Conservation (phyloP, 208 protist species). For the Wallacemonas sp. region DNA sequence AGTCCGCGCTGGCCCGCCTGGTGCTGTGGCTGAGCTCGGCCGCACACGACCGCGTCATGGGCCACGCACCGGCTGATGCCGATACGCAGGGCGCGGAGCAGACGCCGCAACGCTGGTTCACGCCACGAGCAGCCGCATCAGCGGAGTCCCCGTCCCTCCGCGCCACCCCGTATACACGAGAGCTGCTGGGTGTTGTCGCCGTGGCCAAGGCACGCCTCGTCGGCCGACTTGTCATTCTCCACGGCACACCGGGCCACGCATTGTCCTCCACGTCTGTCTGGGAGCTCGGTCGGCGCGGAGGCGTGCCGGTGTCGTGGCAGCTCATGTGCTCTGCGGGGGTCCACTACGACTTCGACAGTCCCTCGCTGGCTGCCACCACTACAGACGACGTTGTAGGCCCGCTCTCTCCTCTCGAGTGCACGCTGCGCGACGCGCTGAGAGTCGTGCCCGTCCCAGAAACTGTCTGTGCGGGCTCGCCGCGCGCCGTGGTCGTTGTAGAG, state of each 20-base stretch:
- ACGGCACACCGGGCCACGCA: background rate
- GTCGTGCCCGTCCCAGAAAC: too few species aligned
- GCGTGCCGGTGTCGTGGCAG: background rate
- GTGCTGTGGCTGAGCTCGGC: background rate
- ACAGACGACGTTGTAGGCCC: too few species aligned
- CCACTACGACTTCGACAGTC: background rate
- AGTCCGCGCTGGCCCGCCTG: constrained; percentile 29
- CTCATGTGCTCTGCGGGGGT: background rate
- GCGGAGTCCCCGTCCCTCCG: too few species aligned
- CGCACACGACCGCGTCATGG: too few species aligned
- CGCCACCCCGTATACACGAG: constrained; percentile 38
- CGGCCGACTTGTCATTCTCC: constrained; percentile 26
- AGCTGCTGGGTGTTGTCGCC: constrained; percentile 45
- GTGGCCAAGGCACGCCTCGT: constrained; percentile 36
- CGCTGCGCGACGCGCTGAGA: background rate
- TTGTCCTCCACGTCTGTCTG: background rate
- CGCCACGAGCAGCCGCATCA: too few species aligned
- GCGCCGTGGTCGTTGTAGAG: constrained; percentile 68
- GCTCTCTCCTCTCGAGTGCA: background rate
- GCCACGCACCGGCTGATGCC: too few species aligned
- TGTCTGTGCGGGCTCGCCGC: too few species aligned
- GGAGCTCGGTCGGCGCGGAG: background rate
- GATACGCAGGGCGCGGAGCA: too few species aligned
- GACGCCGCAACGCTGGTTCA: background rate
- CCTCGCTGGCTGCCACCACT: too few species aligned